A percentile compares a stretch with the other conserved stretches of the same genome.
These are phyloP conservation scores for Trichosanthes truncata DNA, from an alignment of 306 rosid genomes.

Conservation along the genomic window DNA sequence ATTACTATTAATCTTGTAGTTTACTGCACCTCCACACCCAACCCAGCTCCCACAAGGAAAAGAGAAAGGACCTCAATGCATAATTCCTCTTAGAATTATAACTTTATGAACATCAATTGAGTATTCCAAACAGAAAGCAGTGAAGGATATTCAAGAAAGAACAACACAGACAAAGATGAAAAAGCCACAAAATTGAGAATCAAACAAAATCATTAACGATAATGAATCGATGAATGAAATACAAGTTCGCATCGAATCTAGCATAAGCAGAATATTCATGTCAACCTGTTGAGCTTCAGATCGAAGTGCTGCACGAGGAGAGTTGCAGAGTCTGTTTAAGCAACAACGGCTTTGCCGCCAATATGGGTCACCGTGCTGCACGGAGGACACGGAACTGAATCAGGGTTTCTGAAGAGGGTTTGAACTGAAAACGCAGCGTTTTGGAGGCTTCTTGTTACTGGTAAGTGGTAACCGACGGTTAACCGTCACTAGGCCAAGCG, in stretches of 20 bases:
- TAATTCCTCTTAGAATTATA: neutral
- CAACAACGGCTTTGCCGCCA: constrained; percentile 7
- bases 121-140: neutral
- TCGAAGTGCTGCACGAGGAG: neutral
- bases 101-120: neutral
- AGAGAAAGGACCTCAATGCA: neutral
- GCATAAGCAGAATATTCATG: neutral
- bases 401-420: neutral
- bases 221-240: neutral
- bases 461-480: neutral
- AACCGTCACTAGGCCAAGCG: neutral
- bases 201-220: neutral
- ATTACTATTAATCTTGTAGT: neutral
- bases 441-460: neutral
- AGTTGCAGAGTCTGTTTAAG: neutral
- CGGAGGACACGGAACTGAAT: neutral
- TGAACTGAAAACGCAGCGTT: neutral
- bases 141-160: neutral
- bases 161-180: neutral
- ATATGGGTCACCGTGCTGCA: neutral
- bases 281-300: neutral
- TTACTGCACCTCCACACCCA: neutral
- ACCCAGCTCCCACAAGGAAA: neutral
- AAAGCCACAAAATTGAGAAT: neutral
- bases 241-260: neutral